phyloP scores from a whole-genome alignment of 805 yeast genomes.

The Ogataea ganodermae region DNA sequence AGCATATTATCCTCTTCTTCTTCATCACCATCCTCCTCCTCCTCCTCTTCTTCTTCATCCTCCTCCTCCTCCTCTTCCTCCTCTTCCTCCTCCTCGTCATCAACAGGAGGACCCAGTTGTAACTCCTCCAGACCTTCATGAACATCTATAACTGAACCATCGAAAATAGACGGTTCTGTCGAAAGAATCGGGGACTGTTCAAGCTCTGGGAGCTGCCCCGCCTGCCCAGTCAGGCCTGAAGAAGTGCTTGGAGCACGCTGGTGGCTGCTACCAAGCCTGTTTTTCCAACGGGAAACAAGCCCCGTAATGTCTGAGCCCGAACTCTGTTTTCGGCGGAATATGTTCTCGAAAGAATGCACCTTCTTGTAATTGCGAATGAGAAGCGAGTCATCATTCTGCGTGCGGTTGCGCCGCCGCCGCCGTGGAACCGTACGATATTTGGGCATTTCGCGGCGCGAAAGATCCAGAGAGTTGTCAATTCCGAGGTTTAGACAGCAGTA shows the following conservation, averaged over 20 bases:
- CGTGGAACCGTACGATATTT: constrained; percentile 80
- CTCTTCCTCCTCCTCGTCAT: constrained; percentile 30
- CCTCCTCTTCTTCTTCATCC: constrained; percentile 13
- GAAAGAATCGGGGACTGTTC: background rate
- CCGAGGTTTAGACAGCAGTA: constrained; percentile 70
- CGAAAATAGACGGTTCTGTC: background rate
- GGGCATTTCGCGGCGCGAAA: constrained; percentile 71
- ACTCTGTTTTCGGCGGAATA: constrained; percentile 17
- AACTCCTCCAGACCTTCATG: constrained; percentile 3
- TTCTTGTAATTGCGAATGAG: constrained; percentile 14
- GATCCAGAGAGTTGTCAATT: constrained; percentile 76
- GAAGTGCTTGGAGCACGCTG: background rate
- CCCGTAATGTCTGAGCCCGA: constrained; percentile 16
- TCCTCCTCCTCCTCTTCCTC: constrained; percentile 27
- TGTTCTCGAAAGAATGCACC: constrained; percentile 25
- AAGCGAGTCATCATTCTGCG: constrained; percentile 19
- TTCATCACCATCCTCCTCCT: constrained; percentile 26
- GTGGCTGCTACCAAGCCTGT: constrained; percentile 11
- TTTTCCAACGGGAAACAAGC: constrained; percentile 24
- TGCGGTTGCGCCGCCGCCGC: constrained; percentile 52
- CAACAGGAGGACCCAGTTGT: constrained; percentile 14
- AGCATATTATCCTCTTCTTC: constrained; percentile 29
- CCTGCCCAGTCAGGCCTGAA: background rate
- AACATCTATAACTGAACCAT: background rate
- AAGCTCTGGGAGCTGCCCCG: background rate